Evolutionary conservation across 2,329 filamentous ascomycete genomes (phyloP), one percentile per base, ranked within the genome.

Genomic region (Diaporthe velutina): DNA sequence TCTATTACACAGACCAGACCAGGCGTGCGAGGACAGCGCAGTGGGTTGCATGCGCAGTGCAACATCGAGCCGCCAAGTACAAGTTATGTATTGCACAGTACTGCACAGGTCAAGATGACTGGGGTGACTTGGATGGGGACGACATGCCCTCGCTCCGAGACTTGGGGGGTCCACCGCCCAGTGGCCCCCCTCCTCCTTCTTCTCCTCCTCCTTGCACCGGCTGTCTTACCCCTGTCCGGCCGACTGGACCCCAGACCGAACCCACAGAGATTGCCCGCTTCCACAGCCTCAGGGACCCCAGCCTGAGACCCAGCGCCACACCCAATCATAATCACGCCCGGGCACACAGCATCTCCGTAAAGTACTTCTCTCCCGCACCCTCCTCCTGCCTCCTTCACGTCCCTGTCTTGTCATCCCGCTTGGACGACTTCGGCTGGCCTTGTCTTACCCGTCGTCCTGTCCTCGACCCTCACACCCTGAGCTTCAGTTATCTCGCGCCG

Each of bases 171-270:
- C 70, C 42, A 71, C 55, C 57, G 54, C n/a, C 60, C 64, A 45
- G 67, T 74, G 67, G 48, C 68, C 68, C 60, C 61, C 68, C 68
- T 54, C 61, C 55, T 45, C 73, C 73, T 45, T 55, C 55, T 74
- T 40, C 61, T 73, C 71, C 71, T 73, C 70, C 64, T 74, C 72
- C 74, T 74, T 70, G 74, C 73, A 70, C 74, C 72, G 68, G 68
- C 73, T 76, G 74, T 76, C 74, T 76, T 61, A 73, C 61, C 74
- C 74, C 74, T 75, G 74, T 71, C 72, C 73, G 61, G 68, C 72
- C 72, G 68, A 68, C 54, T 76, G 72, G 74, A 70, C 72, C 74
- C 72, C 42, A 73, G 74, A 70, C 54, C 67, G 28, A 71, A 52
- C 50, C 70, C 70, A 72, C 70, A 54, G 70, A 72, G 70, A 72